phyloP scores from a whole-genome alignment of 768 basidiomycete species.

The Hysterangium stoloniferum region DNA sequence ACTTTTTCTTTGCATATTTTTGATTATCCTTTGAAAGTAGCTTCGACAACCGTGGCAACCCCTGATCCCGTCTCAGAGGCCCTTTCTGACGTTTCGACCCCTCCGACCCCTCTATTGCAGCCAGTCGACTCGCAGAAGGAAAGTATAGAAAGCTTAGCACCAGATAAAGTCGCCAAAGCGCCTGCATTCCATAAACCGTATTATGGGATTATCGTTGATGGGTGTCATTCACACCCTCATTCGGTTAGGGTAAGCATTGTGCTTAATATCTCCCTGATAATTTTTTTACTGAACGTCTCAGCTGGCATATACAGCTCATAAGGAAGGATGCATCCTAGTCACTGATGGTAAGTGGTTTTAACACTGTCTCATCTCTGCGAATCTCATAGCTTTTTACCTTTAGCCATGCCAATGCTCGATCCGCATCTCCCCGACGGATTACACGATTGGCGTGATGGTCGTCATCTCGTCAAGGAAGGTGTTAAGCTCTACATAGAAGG shows the following conservation, averaged over 20 bases:
- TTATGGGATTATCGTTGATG: slow-evolving; percentile 87
- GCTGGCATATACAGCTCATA: slow-evolving; percentile 78
- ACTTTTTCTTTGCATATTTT: too few relatives aligned
- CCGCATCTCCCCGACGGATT: slow-evolving; percentile 76
- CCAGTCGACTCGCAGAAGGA: too few relatives aligned
- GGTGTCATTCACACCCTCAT: slow-evolving; percentile 86
- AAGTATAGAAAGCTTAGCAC: too few relatives aligned
- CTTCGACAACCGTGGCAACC: too few relatives aligned
- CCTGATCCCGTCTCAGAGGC: slow-evolving; percentile 42
- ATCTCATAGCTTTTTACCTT: background rate
- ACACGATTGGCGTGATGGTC: slow-evolving; percentile 83
- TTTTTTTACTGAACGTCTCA: too few relatives aligned
- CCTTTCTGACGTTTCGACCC: slow-evolving; percentile 49
- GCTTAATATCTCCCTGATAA: too few relatives aligned
- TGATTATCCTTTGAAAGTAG: too few relatives aligned
- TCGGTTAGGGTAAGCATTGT: slow-evolving; percentile 81
- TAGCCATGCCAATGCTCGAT: slow-evolving; percentile 82
- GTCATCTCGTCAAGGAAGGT: slow-evolving; percentile 74
- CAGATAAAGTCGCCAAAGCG: too few relatives aligned
- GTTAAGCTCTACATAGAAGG: slow-evolving; percentile 76
- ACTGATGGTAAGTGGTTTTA: slow-evolving; percentile 64
- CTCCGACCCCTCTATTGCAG: slow-evolving; percentile 40
- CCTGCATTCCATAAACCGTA: slow-evolving; percentile 56
- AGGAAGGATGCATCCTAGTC: slow-evolving; percentile 81
- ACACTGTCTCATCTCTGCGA: background rate